phyloP scores from a whole-genome alignment of 164 flowering plant genomes.

The Houttuynia cordata region DNA sequence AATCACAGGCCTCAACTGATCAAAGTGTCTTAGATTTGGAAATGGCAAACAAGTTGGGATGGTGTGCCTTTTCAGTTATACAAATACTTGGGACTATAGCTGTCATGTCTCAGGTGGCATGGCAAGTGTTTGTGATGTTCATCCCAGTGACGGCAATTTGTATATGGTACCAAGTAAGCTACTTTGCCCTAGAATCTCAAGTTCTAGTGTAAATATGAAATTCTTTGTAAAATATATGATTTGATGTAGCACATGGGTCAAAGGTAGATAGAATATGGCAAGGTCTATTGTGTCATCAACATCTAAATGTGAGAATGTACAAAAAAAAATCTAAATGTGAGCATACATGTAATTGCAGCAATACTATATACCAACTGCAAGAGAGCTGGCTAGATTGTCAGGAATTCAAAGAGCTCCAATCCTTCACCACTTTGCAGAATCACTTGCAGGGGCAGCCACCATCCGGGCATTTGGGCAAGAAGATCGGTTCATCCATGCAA shows the following conservation, averaged over 20 bases:
- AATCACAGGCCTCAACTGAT: conserved; percentile 73
- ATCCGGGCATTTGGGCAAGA: conserved; percentile 79
- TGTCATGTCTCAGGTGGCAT: conserved; percentile 94
- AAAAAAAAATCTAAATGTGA: too few relatives aligned
- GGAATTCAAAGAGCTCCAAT: conserved; percentile 80
- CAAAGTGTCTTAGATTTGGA: conserved; percentile 90
- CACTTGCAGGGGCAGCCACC: conserved; percentile 79
- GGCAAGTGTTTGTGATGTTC: conserved; percentile 83
- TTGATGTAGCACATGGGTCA: too few relatives aligned
- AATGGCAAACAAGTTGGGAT: conserved; percentile 55
- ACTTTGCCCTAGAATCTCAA: background rate
- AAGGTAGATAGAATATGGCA: background rate
- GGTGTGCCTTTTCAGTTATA: conserved; percentile 91
- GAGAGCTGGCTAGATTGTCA: conserved; percentile 79
- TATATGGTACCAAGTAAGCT: conserved; percentile 85
- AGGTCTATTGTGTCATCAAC: background rate
- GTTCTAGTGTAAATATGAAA: too few relatives aligned
- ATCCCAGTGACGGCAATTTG: conserved; percentile 81
- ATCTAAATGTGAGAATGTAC: background rate
- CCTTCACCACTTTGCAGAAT: conserved; percentile 91
- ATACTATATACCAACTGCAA: conserved; percentile 84
- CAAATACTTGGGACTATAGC: conserved; percentile 71
- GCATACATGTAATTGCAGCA: conserved; percentile 23
- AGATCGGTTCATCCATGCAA: conserved; percentile 43
- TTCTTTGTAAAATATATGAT: too few relatives aligned